Percentiles rank a stretch among this genome's conserved stretches.
phyloP scores from a whole-genome alignment of 2,329 filamentous ascomycete species.

The Diaporthe vexans region DNA sequence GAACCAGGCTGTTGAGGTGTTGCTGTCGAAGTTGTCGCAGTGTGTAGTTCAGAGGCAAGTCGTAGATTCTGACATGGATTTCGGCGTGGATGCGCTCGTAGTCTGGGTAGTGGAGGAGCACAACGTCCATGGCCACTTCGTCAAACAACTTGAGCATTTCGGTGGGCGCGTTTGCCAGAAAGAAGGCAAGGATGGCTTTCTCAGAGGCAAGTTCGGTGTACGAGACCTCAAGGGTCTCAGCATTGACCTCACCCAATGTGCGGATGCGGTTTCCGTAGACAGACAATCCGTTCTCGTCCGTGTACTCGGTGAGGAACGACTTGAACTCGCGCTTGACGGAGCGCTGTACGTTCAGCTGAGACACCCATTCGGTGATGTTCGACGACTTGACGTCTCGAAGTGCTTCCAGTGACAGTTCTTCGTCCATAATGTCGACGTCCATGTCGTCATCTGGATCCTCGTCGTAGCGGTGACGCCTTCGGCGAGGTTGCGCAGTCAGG shows the following conservation, averaged over 20 bases:
- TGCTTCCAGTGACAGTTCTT: constrained; percentile 92
- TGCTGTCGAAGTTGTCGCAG: constrained; percentile 94
- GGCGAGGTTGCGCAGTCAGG: constrained; percentile 85
- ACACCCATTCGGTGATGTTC: constrained; percentile 95
- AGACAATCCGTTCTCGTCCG: constrained; percentile 87
- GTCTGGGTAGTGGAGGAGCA: constrained; percentile 95
- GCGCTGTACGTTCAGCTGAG: constrained; percentile 88
- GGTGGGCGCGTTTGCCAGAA: constrained; percentile 94
- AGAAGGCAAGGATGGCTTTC: constrained; percentile 95
- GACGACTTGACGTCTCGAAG: constrained; percentile 93
- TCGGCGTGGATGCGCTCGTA: constrained; percentile 98
- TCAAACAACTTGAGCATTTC: constrained; percentile 98
- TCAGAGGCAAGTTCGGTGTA: constrained; percentile 92
- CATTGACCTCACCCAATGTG: constrained; percentile 96
- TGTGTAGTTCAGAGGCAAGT: constrained; percentile 94
- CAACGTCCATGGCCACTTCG: constrained; percentile 95
- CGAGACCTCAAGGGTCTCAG: constrained; percentile 95
- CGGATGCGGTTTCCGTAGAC: constrained; percentile 96
- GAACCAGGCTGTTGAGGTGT: constrained; percentile 94
- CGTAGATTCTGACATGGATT: constrained; percentile 96
- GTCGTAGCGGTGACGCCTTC: constrained; percentile 91
- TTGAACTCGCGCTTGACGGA: constrained; percentile 98
- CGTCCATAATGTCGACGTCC: constrained; percentile 94
- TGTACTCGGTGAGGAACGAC: constrained; percentile 96
- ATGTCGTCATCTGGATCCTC: constrained; percentile 95